phyloP scores from a whole-genome alignment of 768 basidiomycete genomes.

The Solioccasus polychromus region DNA sequence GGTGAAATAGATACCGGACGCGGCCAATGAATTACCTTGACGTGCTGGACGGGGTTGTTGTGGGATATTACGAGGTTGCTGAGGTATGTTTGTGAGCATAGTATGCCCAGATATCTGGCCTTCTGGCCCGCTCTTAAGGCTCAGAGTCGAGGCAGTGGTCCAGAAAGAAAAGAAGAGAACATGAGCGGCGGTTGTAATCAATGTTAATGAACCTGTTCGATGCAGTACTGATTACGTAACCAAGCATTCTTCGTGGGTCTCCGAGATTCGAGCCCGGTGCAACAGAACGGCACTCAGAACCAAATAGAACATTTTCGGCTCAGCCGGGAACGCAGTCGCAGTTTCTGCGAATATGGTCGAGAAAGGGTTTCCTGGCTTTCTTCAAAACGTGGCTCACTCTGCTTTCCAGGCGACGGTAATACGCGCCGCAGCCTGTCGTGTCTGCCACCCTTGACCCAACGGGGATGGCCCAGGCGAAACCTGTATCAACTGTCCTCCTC shows the following conservation, averaged over 20 bases:
- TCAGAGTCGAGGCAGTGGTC: slow-evolving; percentile 22
- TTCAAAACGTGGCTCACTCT: neutral
- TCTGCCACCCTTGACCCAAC: slow-evolving; percentile 29
- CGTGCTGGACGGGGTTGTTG: slow-evolving; percentile 17
- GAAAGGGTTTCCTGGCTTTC: too few relatives aligned
- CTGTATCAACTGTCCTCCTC: neutral
- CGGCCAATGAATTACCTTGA: slow-evolving; percentile 15
- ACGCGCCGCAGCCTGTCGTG: neutral
- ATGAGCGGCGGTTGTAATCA: slow-evolving; percentile 19
- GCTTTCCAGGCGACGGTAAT: too few relatives aligned
- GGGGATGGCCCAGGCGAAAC: slow-evolving; percentile 3
- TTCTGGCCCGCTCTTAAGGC: slow-evolving; percentile 30
- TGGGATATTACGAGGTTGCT: slow-evolving; percentile 16
- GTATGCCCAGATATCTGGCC: slow-evolving; percentile 18
- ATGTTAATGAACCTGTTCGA: slow-evolving; percentile 19
- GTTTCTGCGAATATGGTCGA: too few relatives aligned
- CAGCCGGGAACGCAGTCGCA: too few relatives aligned
- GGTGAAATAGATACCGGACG: slow-evolving; percentile 7
- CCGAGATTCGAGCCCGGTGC: too few relatives aligned
- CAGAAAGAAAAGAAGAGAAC: slow-evolving; percentile 17
- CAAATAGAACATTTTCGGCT: too few relatives aligned
- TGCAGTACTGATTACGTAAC: slow-evolving; percentile 27
- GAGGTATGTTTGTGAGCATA: slow-evolving; percentile 22
- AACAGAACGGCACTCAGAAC: too few relatives aligned
- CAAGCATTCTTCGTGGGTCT: slow-evolving; percentile 17